Percentiles rank a stretch among this genome's conserved stretches.
Evolutionary conservation across 352 stramenopile genomes (phyloP).

Genomic region (Pythium rhizo-oryzae): DNA sequence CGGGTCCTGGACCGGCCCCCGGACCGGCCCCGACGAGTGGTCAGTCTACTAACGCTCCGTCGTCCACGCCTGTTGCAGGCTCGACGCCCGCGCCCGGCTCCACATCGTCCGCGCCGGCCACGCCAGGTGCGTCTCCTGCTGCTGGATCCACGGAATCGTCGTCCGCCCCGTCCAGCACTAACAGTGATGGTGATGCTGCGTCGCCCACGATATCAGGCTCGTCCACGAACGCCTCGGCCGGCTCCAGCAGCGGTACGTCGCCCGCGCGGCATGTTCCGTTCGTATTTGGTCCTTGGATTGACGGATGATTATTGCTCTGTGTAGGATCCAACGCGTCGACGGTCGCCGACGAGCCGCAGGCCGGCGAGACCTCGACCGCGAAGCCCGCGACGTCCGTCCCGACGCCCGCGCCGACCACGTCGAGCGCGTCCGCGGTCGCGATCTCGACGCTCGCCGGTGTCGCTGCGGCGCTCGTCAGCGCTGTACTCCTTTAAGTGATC

Average conservation of each 20-base stretch:
- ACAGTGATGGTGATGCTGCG: slow-evolving; percentile 6
- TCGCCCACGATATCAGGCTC: not conserved
- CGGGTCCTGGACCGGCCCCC: slow-evolving; percentile 3
- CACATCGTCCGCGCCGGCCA: slow-evolving; percentile 1
- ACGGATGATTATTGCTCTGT: not conserved
- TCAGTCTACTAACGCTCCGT: slow-evolving; percentile 15
- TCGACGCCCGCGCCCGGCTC: slow-evolving; percentile 19
- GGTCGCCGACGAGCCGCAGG: not conserved
- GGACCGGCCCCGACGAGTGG: slow-evolving; percentile 6
- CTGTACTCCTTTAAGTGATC: slow-evolving; percentile 23
- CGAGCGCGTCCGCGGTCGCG: not conserved
- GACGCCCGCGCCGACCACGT: slow-evolving; percentile 7
- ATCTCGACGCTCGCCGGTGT: not conserved
- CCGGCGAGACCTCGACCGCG: not conserved
- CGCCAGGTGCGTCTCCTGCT: slow-evolving; percentile 18
- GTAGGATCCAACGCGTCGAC: not conserved
- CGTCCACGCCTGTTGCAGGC: slow-evolving; percentile 12
- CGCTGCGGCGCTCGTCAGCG: not conserved
- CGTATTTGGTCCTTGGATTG: too few relatives aligned
- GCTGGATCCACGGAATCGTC: not conserved
- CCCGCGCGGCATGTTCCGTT: too few relatives aligned
- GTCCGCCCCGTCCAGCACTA: slow-evolving; percentile 2
- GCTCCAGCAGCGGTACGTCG: slow-evolving; percentile 11
- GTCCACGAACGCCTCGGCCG: not conserved
- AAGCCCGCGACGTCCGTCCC: not conserved